Evolutionary conservation across 169 alveolate species (phyloP), one percentile per base, ranked within the genome.

Genomic region (Pseudocohnilembus persalinus): DNA sequence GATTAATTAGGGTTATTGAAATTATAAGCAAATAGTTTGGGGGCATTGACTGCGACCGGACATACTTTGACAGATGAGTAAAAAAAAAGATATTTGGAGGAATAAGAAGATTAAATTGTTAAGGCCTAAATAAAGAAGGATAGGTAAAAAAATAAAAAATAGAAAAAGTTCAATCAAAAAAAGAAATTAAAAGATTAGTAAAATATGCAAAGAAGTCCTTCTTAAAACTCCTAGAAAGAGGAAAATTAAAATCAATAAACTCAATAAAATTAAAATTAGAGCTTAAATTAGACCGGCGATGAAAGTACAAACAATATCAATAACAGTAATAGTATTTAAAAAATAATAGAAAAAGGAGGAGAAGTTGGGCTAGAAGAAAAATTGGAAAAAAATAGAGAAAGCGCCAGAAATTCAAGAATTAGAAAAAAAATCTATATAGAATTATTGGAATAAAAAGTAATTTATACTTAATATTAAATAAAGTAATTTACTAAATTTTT

Each of bases 361-460:
- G 80, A 86, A 65, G 90, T 80, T 0, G 81, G 75, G n/a, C 30
- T 83, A 33, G 31, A 86, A 25, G 83, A 78, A 16, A 86, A 86
- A 72, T 73, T 86, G 24, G 72, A 76, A 25, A 79, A 85, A 80
- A 86, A 86, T 32, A 79, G 90, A 81, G 90, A 86, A 81, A 80
- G 83, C 31, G 90, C 90, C 0, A 86, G 87, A 75, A 86, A 86
- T 76, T 73, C 83, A 31, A 86, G 90, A 68, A 86, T 79, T 73
- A 86, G 90, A 76, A 86, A 86, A 85, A 86, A 86, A 79, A 86
- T 86, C 29, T 86, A 86, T 34, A 86, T 86, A 63, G 90, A 86
- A 65, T 68, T 86, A 11, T 68, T 86, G 31, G 90, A 86, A 86
- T 33, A 76, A 27, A 74, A 83, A 83, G 88, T 83, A 25, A 83